Evolutionary conservation across 495 filamentous ascomycete species (phyloP).

Genomic region (Trichoderma orchidacearum): DNA sequence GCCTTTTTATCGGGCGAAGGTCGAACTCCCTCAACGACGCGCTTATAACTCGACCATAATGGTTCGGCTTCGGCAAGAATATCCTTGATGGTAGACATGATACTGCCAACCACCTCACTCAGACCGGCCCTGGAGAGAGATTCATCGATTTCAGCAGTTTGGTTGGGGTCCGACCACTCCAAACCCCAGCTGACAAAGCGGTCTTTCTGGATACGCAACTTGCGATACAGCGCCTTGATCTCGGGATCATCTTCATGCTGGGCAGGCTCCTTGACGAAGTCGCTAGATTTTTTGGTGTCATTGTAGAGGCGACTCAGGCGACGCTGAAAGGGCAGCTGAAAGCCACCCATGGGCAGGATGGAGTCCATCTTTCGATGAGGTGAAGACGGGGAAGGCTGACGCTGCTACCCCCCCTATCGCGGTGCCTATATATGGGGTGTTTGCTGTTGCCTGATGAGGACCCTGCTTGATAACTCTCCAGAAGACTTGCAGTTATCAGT

Average conservation of each 20-base stretch:
- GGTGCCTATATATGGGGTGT: background rate
- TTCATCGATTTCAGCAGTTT: constrained; percentile 71
- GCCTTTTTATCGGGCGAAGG: constrained; percentile 29
- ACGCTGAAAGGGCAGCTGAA: constrained; percentile 43
- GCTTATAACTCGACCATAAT: constrained; percentile 44
- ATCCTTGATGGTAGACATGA: constrained; percentile 81
- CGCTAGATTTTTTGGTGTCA: constrained; percentile 81
- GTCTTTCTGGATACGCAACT: constrained; percentile 54
- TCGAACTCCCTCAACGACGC: constrained; percentile 26
- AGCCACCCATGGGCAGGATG: constrained; percentile 27
- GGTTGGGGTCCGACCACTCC: constrained; percentile 67
- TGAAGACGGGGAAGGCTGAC: background rate
- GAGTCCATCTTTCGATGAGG: constrained; percentile 25
- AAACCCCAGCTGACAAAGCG: constrained; percentile 78
- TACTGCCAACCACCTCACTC: constrained; percentile 75
- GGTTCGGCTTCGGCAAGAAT: constrained; percentile 74
- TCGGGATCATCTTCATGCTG: constrained; percentile 44
- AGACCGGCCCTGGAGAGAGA: constrained; percentile 70
- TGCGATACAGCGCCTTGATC: constrained; percentile 40
- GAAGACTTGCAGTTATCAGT: background rate
- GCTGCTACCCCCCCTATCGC: background rate
- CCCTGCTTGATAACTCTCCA: background rate
- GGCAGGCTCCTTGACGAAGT: constrained; percentile 61
- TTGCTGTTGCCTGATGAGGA: background rate
- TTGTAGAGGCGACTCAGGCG: constrained; percentile 82